Percentiles rank a stretch among this genome's conserved stretches.
Conservation (phyloP, 306 rosid species). For the Corylus heterophylla region DNA sequence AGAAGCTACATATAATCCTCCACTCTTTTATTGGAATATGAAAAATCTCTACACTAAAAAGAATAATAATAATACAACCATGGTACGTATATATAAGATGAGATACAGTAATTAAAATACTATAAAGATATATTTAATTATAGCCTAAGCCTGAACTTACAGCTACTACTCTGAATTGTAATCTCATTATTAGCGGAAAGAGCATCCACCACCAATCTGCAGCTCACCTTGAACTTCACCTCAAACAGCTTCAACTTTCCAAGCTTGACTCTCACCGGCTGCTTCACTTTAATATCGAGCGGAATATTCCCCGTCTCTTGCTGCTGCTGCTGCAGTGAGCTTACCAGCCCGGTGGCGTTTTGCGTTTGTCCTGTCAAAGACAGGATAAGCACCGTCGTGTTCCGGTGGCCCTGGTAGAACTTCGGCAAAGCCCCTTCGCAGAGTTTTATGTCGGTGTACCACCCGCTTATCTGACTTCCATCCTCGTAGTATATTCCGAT, state of each 20-base stretch:
- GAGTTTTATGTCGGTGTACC: constrained; percentile 51
- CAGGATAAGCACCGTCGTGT: constrained; percentile 62
- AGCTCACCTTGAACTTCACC: constrained; percentile 65
- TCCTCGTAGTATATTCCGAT: constrained; percentile 80
- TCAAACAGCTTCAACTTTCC: constrained; percentile 74
- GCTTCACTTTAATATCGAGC: constrained; percentile 54
- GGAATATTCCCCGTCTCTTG: constrained; percentile 55
- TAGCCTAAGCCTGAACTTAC: constrained; percentile 70
- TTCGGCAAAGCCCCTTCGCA: constrained; percentile 74
- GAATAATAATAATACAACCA: neutral
- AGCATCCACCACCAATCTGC: constrained; percentile 54
- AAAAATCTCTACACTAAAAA: neutral
- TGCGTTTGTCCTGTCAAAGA: constrained; percentile 48
- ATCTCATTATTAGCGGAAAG: constrained; percentile 42
- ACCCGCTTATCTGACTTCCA: constrained; percentile 76
- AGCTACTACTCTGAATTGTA: constrained; percentile 52
- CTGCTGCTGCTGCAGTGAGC: constrained; percentile 33
- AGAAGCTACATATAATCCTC: neutral
- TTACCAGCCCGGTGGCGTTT: constrained; percentile 40
- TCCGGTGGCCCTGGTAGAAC: constrained; percentile 84
- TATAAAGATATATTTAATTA: constrained; percentile 17
- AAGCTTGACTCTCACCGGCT: constrained; percentile 76
- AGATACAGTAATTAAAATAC: neutral
- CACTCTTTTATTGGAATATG: neutral
- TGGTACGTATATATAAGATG: neutral